Evolutionary conservation across 2,329 filamentous ascomycete species (phyloP).

Genomic region (Truncatella angustata): DNA sequence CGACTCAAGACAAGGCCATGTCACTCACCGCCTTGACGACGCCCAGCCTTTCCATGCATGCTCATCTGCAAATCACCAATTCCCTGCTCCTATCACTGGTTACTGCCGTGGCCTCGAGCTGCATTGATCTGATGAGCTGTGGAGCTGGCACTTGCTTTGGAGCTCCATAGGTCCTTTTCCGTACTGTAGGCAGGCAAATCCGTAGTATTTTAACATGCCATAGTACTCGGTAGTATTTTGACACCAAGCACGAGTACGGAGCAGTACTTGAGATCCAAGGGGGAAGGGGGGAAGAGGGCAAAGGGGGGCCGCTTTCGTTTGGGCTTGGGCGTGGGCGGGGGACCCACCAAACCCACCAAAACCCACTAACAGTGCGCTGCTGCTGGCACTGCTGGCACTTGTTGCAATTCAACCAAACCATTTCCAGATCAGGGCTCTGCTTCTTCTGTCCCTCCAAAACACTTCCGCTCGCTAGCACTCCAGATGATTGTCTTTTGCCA

Average conservation of each 20-base stretch:
- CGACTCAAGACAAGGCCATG: no score
- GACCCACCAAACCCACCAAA: no score
- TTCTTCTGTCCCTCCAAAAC: background rate
- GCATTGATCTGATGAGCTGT: background rate
- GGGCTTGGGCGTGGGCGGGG: constrained; percentile 1
- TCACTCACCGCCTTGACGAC: background rate
- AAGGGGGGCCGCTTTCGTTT: background rate
- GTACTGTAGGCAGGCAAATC: no score
- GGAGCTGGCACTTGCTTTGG: background rate
- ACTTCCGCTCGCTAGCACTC: background rate
- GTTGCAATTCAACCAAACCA: constrained; percentile 4
- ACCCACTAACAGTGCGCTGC: no score
- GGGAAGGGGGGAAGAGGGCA: no score
- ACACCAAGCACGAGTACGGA: no score
- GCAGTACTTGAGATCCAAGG: no score
- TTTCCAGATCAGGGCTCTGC: background rate
- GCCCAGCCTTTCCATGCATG: background rate
- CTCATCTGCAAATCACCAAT: background rate
- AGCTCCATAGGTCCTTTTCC: no score
- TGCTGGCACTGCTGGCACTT: constrained; percentile 1
- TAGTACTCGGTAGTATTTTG: no score
- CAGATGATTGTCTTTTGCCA: background rate
- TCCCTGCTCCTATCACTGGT: background rate
- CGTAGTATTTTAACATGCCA: no score
- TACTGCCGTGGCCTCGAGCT: background rate